phyloP scores from a whole-genome alignment of 2,329 filamentous ascomycete species.

The Scedosporium apiospermum region DNA sequence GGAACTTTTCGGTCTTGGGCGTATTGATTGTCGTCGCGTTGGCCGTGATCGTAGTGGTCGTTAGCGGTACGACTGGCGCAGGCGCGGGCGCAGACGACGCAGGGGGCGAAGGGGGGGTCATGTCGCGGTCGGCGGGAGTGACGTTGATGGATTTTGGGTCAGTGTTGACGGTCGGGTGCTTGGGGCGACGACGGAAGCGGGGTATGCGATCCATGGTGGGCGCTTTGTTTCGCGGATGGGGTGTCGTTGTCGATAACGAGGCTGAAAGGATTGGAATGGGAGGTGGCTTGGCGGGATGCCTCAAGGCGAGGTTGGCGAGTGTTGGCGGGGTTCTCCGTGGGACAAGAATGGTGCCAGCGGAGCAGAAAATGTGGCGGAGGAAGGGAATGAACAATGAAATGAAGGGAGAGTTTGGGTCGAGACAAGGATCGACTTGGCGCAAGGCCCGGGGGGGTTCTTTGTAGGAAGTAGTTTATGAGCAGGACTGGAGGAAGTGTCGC shows the following conservation, averaged over 20 bases:
- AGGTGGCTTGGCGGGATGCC: background rate
- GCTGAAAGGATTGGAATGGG: background rate
- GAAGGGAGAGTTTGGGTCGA: background rate
- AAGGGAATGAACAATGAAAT: no score
- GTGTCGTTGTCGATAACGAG: background rate
- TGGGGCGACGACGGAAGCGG: slow-evolving; percentile 33
- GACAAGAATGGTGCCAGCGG: background rate
- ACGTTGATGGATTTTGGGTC: slow-evolving; percentile 20
- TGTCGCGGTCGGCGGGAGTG: slow-evolving; percentile 2
- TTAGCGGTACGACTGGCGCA: slow-evolving; percentile 8
- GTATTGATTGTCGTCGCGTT: slow-evolving; percentile 9
- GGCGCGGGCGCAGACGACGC: slow-evolving; percentile 6
- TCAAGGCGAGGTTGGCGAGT: background rate
- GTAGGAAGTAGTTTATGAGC: no score
- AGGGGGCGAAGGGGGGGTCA: background rate
- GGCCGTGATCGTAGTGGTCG: slow-evolving; percentile 7
- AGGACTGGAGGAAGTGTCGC: no score
- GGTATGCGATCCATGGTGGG: slow-evolving; percentile 30
- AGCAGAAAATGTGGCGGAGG: background rate
- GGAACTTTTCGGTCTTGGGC: slow-evolving; percentile 1
- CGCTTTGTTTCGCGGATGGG: background rate
- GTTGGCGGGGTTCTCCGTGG: background rate
- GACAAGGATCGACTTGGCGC: background rate
- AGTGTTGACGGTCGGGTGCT: slow-evolving; percentile 32
- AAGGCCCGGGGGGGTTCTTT: no score